Evolutionary conservation across 2,329 filamentous ascomycete species (phyloP), one percentile per base, ranked within the genome.

Genomic region (Diaporthe ilicicola): DNA sequence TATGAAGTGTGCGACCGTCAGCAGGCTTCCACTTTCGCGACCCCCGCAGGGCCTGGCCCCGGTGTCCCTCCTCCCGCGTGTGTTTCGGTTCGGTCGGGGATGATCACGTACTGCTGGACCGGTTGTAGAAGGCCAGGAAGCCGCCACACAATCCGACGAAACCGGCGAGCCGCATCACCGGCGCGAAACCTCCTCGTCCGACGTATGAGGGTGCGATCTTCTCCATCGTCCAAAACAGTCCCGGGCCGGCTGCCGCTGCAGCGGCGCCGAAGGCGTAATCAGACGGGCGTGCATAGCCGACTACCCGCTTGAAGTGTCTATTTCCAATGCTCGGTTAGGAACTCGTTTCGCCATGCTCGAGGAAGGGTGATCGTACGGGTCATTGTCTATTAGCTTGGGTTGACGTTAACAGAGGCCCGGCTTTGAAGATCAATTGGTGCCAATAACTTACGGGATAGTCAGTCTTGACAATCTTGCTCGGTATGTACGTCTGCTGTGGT

Each of bases 351-450:
- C 29, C 15, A 66, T 12, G 27, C 17, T 55, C 53, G 44, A 19
- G 65, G 62, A 22, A 61, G 75, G 70, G 76, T 71, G 70, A 74
- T 83, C 92, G 81, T 95, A 98, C 95, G 96, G 96, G 84, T 99
- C 96, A 86, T 94, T 97, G 87, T 99, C 96, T 84, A 99, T 98
- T 85, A 98, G 93, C 96, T 99, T 76, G 70, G 72, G 68, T 59
- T 61, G 70, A 70, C 74, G 76, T 77, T 74, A 74, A 72, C 68
- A 48, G 56, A 37, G 74, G 75, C 74, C 72, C 66, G 74, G 56
- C 8, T 67, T 64, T 75, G 69, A 48, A 42, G 67, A 46, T 68
- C 73, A 75, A 77, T 78, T 77, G 71, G 54, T 10, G 37, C 42
- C 51, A 9, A 70, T 75, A 69, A 86, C 93, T 79, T 86, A 98